A percentile compares a stretch with the other conserved stretches of the same genome.
Evolutionary conservation across 139 green algal genomes (phyloP).

Genomic region (Picochlorum sp.): DNA sequence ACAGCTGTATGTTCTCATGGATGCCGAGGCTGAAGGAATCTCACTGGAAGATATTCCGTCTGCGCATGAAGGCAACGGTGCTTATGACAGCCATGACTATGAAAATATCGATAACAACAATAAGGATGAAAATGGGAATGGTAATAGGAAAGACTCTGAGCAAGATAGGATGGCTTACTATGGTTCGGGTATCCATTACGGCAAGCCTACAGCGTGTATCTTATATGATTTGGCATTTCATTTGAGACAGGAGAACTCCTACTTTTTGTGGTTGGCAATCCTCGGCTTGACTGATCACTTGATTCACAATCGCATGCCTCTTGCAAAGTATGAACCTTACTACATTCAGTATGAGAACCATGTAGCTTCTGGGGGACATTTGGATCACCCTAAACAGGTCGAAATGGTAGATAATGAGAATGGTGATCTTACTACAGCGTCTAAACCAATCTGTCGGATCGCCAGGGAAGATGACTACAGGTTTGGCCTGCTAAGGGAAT

Average conservation of each 20-base stretch:
- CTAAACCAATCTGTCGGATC: conserved; percentile 13
- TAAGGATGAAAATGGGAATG: conserved; percentile 7
- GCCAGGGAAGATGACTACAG: conserved; percentile 30
- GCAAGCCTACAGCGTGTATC: conserved; percentile 56
- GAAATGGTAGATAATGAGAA: not conserved
- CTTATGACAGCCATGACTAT: conserved; percentile 28
- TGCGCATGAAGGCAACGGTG: conserved; percentile 21
- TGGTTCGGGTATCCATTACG: conserved; percentile 33
- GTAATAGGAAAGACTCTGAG: not conserved
- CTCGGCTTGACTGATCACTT: conserved; percentile 83
- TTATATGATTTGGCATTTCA: conserved; percentile 49
- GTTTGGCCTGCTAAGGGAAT: conserved; percentile 61
- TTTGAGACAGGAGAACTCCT: conserved; percentile 44
- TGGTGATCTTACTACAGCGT: not conserved
- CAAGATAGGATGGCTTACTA: conserved; percentile 17
- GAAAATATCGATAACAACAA: conserved; percentile 8
- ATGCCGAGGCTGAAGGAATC: conserved; percentile 6
- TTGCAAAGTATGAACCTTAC: conserved; percentile 26
- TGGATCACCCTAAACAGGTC: conserved; percentile 9
- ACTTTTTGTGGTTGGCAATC: conserved; percentile 67
- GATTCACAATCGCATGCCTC: conserved; percentile 57
- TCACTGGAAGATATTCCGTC: conserved; percentile 12
- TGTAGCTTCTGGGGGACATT: conserved; percentile 8
- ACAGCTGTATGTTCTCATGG: conserved; percentile 17
- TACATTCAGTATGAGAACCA: conserved; percentile 22